Evolutionary conservation across 345 rosid species (phyloP).

Genomic region (Salix viminalis): DNA sequence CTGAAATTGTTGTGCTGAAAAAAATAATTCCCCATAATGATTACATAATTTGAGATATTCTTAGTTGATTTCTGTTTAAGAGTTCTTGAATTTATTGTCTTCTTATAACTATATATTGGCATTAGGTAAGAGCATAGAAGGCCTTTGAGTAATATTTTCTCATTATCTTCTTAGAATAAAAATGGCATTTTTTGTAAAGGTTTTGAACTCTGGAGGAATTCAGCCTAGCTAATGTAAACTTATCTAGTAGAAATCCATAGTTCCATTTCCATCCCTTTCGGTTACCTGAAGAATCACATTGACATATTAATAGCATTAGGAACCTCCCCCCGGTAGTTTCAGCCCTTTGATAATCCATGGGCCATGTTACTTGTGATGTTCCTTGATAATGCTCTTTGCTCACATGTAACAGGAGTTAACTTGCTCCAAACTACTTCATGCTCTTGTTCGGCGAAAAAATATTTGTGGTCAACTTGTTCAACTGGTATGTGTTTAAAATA

Average conservation of each 20-base stretch:
- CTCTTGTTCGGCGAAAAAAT: slow-evolving; percentile 75
- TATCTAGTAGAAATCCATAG: neutral
- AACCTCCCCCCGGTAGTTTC: neutral
- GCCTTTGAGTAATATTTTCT: neutral
- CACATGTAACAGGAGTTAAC: slow-evolving; percentile 53
- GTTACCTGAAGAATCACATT: slow-evolving; percentile 3
- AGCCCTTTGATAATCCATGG: neutral
- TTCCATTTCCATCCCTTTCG: neutral
- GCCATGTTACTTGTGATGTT: neutral
- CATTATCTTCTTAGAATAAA: neutral
- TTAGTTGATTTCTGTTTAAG: neutral
- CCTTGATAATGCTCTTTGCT: neutral
- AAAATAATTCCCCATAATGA: too few relatives aligned
- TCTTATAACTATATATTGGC: neutral
- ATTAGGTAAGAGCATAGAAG: neutral
- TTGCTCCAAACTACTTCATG: slow-evolving; percentile 74
- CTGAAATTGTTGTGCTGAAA: too few relatives aligned
- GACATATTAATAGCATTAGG: neutral
- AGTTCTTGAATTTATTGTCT: neutral
- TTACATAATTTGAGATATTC: neutral
- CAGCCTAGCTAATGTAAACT: neutral
- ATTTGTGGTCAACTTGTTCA: slow-evolving; percentile 71
- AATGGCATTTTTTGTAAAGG: neutral
- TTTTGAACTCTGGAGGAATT: neutral
- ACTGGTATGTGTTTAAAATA: slow-evolving; percentile 44